Evolutionary conservation across 2,329 filamentous ascomycete species (phyloP).

Genomic region (Chalaropsis ovoidea): DNA sequence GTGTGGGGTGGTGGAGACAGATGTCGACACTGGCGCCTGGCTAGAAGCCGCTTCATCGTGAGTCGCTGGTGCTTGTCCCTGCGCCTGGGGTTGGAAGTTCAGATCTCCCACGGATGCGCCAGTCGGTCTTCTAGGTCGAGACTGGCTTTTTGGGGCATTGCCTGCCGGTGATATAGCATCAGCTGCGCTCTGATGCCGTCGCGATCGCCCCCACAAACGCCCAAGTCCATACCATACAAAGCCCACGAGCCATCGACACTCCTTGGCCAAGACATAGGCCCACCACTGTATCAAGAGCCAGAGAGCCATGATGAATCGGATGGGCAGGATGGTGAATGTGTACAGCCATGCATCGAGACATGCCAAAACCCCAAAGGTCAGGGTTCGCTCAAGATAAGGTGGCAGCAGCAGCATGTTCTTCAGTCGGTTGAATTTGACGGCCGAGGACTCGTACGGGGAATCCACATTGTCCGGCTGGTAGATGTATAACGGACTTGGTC

Average conservation of each 20-base stretch:
- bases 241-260: constrained; percentile 58
- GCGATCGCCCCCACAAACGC: constrained; percentile 56
- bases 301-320: constrained; percentile 74
- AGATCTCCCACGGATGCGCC: background rate
- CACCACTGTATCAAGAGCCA: constrained; percentile 70
- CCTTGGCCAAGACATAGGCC: constrained; percentile 59
- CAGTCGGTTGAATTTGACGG: constrained; percentile 82
- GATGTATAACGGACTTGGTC: constrained; percentile 56
- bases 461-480: constrained; percentile 48
- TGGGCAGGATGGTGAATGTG: constrained; percentile 86
- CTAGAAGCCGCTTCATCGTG: background rate
- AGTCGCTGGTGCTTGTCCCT: background rate
- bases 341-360: constrained; percentile 95
- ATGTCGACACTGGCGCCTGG: background rate
- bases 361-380: constrained; percentile 79
- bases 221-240: constrained; percentile 75
- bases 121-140: constrained; percentile 7
- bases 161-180: background rate
- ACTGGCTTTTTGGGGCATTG: background rate
- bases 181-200: background rate
- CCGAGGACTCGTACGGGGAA: constrained; percentile 79
- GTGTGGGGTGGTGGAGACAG: background rate
- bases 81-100: background rate
- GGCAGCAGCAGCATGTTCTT: constrained; percentile 81
- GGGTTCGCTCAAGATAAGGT: constrained; percentile 67